These are phyloP conservation scores for Phytophthora crassamura DNA, from an alignment of 352 stramenopile species.

Conservation along the genomic window DNA sequence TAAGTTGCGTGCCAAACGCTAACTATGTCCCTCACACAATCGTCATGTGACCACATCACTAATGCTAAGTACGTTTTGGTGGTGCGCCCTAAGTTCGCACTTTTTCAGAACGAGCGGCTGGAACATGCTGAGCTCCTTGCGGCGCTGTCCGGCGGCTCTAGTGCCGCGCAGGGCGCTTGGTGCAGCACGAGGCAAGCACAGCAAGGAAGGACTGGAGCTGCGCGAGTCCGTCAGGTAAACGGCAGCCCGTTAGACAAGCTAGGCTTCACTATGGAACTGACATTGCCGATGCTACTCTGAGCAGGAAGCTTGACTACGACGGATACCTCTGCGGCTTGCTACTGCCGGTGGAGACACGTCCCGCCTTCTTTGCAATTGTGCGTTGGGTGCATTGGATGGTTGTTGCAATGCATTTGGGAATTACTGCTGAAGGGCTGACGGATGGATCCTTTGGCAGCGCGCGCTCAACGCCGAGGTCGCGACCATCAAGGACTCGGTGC, in stretches of 20 bases:
- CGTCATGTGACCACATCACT: neutral
- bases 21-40: neutral
- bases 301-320: slow-evolving; percentile 87
- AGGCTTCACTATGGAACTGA: neutral
- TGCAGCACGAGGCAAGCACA: slow-evolving; percentile 27
- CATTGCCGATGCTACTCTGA: neutral
- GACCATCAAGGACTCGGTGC: slow-evolving; percentile 88
- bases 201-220: slow-evolving; percentile 35
- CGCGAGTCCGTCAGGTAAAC: slow-evolving; percentile 55
- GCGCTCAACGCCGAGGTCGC: slow-evolving; percentile 92
- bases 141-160: slow-evolving; percentile 13
- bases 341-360: slow-evolving; percentile 64
- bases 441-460: slow-evolving; percentile 42
- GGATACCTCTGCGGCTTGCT: slow-evolving; percentile 82
- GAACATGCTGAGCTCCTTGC: slow-evolving; percentile 32
- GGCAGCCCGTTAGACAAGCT: neutral
- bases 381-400: neutral
- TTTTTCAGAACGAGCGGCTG: slow-evolving; percentile 17
- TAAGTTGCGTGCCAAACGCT: slow-evolving; percentile 7
- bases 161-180: slow-evolving; percentile 16
- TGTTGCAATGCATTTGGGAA: neutral
- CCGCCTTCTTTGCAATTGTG: slow-evolving; percentile 86
- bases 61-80: slow-evolving; percentile 17
- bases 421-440: neutral
- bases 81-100: neutral